Percentiles rank a stretch among this genome's conserved stretches.
These are phyloP conservation scores for Ilyonectria robusta DNA, from an alignment of 2,329 filamentous ascomycete species.

Conservation along the genomic window DNA sequence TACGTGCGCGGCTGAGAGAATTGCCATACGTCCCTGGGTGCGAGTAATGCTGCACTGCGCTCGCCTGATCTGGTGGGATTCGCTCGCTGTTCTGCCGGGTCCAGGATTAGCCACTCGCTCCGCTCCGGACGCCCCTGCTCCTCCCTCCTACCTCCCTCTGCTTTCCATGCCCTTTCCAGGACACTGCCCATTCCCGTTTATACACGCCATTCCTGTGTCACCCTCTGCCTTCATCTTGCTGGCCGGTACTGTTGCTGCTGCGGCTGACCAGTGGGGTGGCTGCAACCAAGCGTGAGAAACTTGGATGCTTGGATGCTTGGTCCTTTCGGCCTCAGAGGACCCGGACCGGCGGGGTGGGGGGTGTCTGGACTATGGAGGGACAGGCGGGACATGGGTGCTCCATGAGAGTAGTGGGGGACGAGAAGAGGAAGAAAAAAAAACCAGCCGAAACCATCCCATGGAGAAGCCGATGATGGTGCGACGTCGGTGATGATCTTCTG, in stretches of 20 bases:
- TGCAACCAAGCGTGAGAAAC: conserved; percentile 23
- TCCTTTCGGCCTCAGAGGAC: conserved; percentile 13
- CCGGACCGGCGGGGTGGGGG: conserved; percentile 37
- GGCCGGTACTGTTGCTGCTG: not conserved
- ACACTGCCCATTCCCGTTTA: conserved; percentile 1
- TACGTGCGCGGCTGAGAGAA: conserved; percentile 9
- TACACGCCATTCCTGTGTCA: conserved; percentile 9
- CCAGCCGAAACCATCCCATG: conserved; percentile 9
- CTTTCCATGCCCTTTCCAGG: conserved; percentile 2
- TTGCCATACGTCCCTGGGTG: not conserved
- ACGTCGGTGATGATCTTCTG: conserved; percentile 59
- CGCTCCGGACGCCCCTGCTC: conserved; percentile 18
- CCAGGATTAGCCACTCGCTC: conserved; percentile 14
- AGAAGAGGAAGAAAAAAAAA: conserved; percentile 12
- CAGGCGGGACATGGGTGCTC: conserved; percentile 6
- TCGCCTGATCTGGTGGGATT: conserved; percentile 9
- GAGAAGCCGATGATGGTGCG: conserved; percentile 34
- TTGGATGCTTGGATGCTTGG: conserved; percentile 4
- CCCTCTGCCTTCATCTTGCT: conserved; percentile 14
- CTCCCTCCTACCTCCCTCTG: not conserved
- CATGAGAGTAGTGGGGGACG: not conserved
- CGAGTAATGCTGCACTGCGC: conserved; percentile 5
- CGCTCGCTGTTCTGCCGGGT: conserved; percentile 5
- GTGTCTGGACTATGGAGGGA: conserved; percentile 7
- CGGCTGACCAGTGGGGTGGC: conserved; percentile 33